Evolutionary conservation across 2,329 filamentous ascomycete genomes (phyloP), one percentile per base, ranked within the genome.

Genomic region (Apiospora hydei): DNA sequence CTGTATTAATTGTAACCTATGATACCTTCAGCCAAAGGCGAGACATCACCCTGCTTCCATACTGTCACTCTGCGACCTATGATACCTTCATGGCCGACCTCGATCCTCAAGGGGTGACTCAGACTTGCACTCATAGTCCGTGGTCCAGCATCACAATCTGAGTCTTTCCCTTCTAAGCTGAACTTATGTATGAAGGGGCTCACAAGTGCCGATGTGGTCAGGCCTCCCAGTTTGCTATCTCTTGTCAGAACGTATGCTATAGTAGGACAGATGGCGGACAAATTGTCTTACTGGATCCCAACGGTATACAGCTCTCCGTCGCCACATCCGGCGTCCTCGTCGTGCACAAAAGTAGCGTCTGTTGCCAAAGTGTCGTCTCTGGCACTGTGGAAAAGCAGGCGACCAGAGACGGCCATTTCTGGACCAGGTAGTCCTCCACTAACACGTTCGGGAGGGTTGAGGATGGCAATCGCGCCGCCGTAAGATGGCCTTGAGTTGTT

Each of bases 21-120:
- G n/a, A 87, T 85, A 0, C 86, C 86, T 73, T 87, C 85, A 0
- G 85, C 85, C 4, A 86, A 73, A 0, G 85, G 79, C 6, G 75
- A 74, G 6, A 30, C 26, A 24, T 67, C 74, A 24, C 76, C 38
- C 76, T 76, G 43, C 53, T 73, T 14, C 81, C 81, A 74, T 70
- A 88, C 70, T 0, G 85, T 86, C 0, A 88, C 85, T 13, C 85
- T 79, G 5, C 85, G 80, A 0, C 86, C 86, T 26, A 88, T 87
- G 69, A 88, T 85, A 13, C 86, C 86, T 11, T 84, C 78, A 38
- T 78, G 78, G 0, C 85, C 85, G 11, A 87, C 84, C 71, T 83
- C 79, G 0, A 87, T 79, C 0, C 83, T 84, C 4, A 87, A 76
- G 0, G 85, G 84, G 0, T 76, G 76, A 3, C 78, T 76, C 0